Base-by-base conservation (phyloP, 139 green algal species). In the Picochlorum sp. region DNA sequence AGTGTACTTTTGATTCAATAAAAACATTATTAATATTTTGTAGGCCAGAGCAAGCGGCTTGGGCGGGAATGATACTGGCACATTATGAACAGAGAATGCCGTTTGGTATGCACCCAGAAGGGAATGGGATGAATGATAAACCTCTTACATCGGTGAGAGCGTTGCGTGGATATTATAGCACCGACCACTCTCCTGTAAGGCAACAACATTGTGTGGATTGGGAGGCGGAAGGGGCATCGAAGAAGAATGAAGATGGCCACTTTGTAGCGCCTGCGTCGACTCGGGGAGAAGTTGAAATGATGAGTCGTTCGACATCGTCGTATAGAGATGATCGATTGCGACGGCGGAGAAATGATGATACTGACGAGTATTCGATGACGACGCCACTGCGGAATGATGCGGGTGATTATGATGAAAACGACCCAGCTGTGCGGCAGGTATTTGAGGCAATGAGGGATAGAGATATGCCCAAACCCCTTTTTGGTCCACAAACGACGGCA, bases 11-110 rank as follows among this genome's bases (percentile, higher is more conserved):
- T 30, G 26, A 30, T 30, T 7, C 26, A 30, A 30, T 4, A 7
- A 30, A n/a, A 5, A 6, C 2, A 21, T 3, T 28, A 23, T 8
- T 18, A 21, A 1, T 28, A 23, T 8, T 11, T 28, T 61, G 74
- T 80, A 41, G 76, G 31, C 64, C 59, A 10, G 76, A 85, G 55
- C 80, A 81, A 60, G 65, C 68, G 2, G 77, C 78, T 2, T 81
- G 75, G 73, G 78, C 76, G n/a, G 76, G 78, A 28, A 81, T 85
- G 76, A 85, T 85, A 55, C 64, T 84, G 45, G 75, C 77, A 49
- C 78, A 85, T 31, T 85, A 75, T 57, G 78, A 77, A 13, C 63
- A 59, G 15, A 7, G 69, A 14, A 30, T 16, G 13, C 38, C 57
- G 0, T 18, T 23, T 45, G 45, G 56, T 24, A 23, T 41, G 31